Evolutionary conservation across 352 stramenopile genomes (phyloP).

Genomic region (Globisporangium perplexum): DNA sequence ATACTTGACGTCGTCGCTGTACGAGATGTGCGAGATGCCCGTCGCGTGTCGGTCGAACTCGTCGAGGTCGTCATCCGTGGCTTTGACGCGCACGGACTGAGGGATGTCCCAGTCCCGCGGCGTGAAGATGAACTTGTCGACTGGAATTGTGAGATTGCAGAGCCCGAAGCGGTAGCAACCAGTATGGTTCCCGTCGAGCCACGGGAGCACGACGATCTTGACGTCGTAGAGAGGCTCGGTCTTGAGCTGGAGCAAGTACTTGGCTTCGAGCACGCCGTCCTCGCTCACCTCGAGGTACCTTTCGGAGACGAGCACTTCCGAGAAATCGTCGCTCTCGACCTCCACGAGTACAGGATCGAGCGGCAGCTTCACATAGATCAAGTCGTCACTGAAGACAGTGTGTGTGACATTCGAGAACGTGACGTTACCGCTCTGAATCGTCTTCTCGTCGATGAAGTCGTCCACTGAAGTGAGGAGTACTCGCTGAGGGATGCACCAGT

Average conservation of each 20-base stretch:
- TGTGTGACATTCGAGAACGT: conserved; percentile 65
- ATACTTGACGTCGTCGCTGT: conserved; percentile 67
- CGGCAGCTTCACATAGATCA: conserved; percentile 43
- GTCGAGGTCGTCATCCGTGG: conserved; percentile 63
- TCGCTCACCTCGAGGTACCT: conserved; percentile 48
- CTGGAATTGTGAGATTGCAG: conserved; percentile 62
- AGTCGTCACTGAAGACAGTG: conserved; percentile 54
- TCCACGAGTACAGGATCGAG: conserved; percentile 33
- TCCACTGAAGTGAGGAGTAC: conserved; percentile 45
- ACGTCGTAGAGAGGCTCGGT: conserved; percentile 60
- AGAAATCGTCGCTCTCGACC: conserved; percentile 58
- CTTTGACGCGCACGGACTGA: conserved; percentile 43
- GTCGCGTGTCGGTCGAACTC: conserved; percentile 59
- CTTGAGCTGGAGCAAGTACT: conserved; percentile 47
- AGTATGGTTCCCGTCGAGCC: conserved; percentile 50
- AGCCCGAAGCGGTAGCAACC: conserved; percentile 68
- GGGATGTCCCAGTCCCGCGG: conserved; percentile 56
- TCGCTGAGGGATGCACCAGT: conserved; percentile 61
- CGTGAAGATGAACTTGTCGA: conserved; percentile 53
- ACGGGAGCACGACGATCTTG: conserved; percentile 56
- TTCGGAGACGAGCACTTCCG: conserved; percentile 54
- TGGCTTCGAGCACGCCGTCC: conserved; percentile 29
- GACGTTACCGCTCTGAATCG: conserved; percentile 27
- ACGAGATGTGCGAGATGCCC: conserved; percentile 63
- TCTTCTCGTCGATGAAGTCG: conserved; percentile 56